Base-by-base conservation (phyloP, 768 basidiomycete species). In the Trichaptum fuscoviolaceum region DNA sequence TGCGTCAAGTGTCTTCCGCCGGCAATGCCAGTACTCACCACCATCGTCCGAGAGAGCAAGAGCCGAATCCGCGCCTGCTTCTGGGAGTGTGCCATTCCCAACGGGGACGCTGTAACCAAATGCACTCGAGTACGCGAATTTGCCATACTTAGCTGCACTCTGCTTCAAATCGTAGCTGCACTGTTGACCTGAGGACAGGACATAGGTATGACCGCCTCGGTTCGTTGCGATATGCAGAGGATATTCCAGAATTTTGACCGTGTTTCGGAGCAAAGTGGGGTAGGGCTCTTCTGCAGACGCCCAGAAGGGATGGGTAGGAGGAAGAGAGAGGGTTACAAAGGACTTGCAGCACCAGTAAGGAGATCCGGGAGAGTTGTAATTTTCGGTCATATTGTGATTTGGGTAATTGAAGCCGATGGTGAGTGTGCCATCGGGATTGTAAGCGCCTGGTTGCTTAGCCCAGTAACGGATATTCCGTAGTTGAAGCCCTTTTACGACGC, bases 311-410 rank as follows among this genome's bases (percentile, higher is more conserved):
- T 92, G 89, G 0, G 81, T 78, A 18, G 84, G 81, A 1, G 88
- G 85, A 2, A 90, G 80, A 7, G 89, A 79, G 18, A 92, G 83
- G 7, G 87, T 75, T 52, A 88, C 79, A 74, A 93, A 92, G 0
- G 88, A 87, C 72, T 91, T 90, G 79, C 89, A 91, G 72, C 87
- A 89, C 91, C 90, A 92, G 76, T 92, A 93, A 1, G 88, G 87
- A 26, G 88, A 90, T 23, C 89, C 89, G 20, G 86, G 85, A 5
- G 89, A 88, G 73, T 92, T 91, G 79, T 93, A 91, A 75, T 89
- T 91, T 73, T 92, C 87, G 17, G 85, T 89, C 80, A 91, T 87
- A 73, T 88, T 88, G 76, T 85, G 86, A 70, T 89, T 90, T 34
- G 88, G 88, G 70, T 90, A 91, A 61, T 79, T 77, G 72, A 81